phyloP scores from a whole-genome alignment of 140 eudicot genomes.

The Stevia rebaudiana region DNA sequence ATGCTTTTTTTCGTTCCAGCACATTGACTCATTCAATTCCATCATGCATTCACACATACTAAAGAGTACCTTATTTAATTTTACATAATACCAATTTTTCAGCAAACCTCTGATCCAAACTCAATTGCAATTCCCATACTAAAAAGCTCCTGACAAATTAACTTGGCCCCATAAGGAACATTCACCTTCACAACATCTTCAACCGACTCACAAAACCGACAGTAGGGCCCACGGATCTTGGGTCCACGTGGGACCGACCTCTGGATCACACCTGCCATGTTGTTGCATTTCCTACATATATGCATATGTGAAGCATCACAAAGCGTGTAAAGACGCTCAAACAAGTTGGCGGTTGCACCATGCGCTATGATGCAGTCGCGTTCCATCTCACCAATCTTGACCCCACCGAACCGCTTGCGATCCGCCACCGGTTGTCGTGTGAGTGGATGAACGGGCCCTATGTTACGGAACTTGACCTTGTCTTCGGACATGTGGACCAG shows the following conservation, averaged over 20 bases:
- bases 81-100: slow-evolving; percentile 19
- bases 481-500: slow-evolving; percentile 88
- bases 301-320: slow-evolving; percentile 87
- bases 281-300: slow-evolving; percentile 68
- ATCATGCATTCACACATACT: no score
- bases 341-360: slow-evolving; percentile 72
- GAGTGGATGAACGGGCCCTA: slow-evolving; percentile 83
- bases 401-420: slow-evolving; percentile 82
- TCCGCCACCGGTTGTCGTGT: slow-evolving; percentile 95
- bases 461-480: slow-evolving; percentile 83
- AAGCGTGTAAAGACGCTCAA: slow-evolving; percentile 77
- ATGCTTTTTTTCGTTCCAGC: no score
- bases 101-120: slow-evolving; percentile 66
- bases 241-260: slow-evolving; percentile 66
- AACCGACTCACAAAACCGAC: slow-evolving; percentile 69
- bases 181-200: slow-evolving; percentile 69
- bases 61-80: background rate
- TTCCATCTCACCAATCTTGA: slow-evolving; percentile 92
- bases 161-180: slow-evolving; percentile 88
- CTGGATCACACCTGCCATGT: slow-evolving; percentile 66
- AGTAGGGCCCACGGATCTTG: slow-evolving; percentile 80
- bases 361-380: slow-evolving; percentile 82
- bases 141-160: slow-evolving; percentile 81
- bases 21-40: no score
- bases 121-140: slow-evolving; percentile 82